Conservation (phyloP, 371 early-diverging fungal genomes). For the Mucor mucedo region DNA sequence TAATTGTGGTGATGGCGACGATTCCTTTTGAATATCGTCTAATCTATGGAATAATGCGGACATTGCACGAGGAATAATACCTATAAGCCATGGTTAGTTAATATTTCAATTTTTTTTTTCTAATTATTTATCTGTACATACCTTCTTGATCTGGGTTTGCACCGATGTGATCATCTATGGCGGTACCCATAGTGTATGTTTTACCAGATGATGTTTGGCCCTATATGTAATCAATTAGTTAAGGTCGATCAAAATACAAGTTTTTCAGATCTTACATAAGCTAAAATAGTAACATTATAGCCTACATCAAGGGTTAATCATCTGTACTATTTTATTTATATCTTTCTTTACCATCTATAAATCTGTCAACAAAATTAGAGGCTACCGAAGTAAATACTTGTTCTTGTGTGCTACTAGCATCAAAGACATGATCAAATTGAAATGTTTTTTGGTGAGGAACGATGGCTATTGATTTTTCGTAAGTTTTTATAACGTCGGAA, state of each 20-base stretch:
- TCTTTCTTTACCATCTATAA: conserved; percentile 78
- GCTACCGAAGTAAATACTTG: conserved; percentile 76
- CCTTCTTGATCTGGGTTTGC: conserved; percentile 58
- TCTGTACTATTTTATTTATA: background rate
- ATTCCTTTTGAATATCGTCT: conserved; percentile 34
- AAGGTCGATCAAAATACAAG: conserved; percentile 11
- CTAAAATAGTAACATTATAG: conserved; percentile 95
- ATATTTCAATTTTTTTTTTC: background rate
- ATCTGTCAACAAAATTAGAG: conserved; percentile 77
- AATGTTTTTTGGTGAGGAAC: conserved; percentile 65
- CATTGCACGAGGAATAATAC: conserved; percentile 93
- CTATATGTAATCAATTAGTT: conserved; percentile 24
- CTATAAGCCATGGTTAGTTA: conserved; percentile 34
- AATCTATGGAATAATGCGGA: conserved; percentile 69
- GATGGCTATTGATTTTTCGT: conserved; percentile 47
- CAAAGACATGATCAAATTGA: conserved; percentile 83
- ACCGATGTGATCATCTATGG: conserved; percentile 62
- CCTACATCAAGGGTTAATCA: conserved; percentile 46
- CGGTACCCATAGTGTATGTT: conserved; percentile 98
- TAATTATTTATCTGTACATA: conserved; percentile 9
- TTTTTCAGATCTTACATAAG: conserved; percentile 74
- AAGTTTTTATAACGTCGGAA: conserved; percentile 47
- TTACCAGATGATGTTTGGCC: conserved; percentile 96
- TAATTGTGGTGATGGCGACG: background rate
- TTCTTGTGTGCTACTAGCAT: conserved; percentile 67